Base-by-base conservation (phyloP, 805 yeast species). In the Blastobotrys peoriensis region DNA sequence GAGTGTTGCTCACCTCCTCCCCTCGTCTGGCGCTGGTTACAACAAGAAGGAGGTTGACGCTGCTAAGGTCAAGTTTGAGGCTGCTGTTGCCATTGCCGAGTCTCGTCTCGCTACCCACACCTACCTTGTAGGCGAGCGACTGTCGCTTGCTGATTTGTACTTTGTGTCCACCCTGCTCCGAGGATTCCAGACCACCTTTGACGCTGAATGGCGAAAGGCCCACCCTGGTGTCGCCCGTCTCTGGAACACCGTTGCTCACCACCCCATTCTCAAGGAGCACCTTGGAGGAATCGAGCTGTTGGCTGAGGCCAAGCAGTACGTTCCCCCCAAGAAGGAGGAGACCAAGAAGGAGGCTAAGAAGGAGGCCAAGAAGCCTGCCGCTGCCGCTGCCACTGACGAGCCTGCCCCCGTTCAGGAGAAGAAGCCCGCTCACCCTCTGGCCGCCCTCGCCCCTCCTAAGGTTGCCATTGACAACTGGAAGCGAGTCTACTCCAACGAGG, bases 401-500 rank as follows among this genome's bases (percentile, higher is more conserved):
- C 69, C 63, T 15, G 69, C 64, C 43, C 70, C 76, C 43, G 73
- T 71, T 52, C 76, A 71, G 62, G 61, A 53, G 45, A 83, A 83
- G 75, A 86, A 85, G 73, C 77, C 88, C 56, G 84, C 83, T 70
- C 98, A 91, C 74, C 97, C 98, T 63, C 79, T 89, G 66, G 94
- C 79, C 67, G 71, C 74, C 48, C 79, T 91, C 54, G 94, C 93
- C 60, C 83, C 78, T 65, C 66, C 86, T 50, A 71, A 74, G 57
- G 71, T 81, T 58, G 70, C 78, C 50, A 61, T 91, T 53, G 97
- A 91, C 65, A 93, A 86, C 70, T 89, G 96, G 94, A 93, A 93
- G 81, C 84, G 96, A 75, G 71, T 72, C 56, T 91, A 93, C 83
- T 88, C 97, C 54, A 93, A 91, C 78, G 91, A 87, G 73, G 98